Evolutionary conservation across 306 rosid genomes (phyloP).

Genomic region (Cucumis sativus): Cucumber_9930_V3 NC_026655.2:9192001-9192500

Average conservation of each 20-base stretch:
- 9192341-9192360: no score
- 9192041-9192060: no score
- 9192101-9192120: no score
- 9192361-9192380: not conserved
- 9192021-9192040: no score
- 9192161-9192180: no score
- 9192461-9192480: not conserved
- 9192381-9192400: not conserved
- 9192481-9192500: not conserved
- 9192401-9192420: not conserved
- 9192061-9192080: no score
- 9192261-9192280: not conserved
- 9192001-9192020: no score
- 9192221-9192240: not conserved
- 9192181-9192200: no score
- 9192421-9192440: not conserved
- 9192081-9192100: no score
- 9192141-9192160: no score
- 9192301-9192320: not conserved
- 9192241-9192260: not conserved
- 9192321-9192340: not conserved
- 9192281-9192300: not conserved
- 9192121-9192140: no score
- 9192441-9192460: not conserved
- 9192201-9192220: not conserved